These are phyloP conservation scores for Melampsora larici-populina DNA, from an alignment of 1,284 basidiomycete genomes.

Conservation along the genomic window DNA sequence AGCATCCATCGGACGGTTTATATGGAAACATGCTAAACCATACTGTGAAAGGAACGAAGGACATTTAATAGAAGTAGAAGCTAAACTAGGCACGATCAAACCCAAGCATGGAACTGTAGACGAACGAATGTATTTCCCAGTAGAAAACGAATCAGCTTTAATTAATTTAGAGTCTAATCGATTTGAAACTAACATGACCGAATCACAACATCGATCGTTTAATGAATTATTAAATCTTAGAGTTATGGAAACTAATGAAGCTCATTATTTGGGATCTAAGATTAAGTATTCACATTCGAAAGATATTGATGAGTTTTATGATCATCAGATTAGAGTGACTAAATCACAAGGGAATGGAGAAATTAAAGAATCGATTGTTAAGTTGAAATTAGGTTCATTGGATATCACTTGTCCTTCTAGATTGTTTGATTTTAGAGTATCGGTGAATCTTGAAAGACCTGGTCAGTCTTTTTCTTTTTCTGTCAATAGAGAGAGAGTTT, in stretches of 20 bases:
- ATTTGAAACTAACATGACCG: conserved; percentile 88
- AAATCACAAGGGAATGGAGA: conserved; percentile 69
- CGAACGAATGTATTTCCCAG: conserved; percentile 63
- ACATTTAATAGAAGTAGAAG: conserved; percentile 71
- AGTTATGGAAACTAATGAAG: conserved; percentile 59
- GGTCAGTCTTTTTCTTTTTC: conserved; percentile 51
- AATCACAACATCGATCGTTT: conserved; percentile 78
- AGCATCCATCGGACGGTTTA: conserved; percentile 81
- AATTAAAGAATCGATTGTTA: conserved; percentile 63
- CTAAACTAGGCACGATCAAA: conserved; percentile 79
- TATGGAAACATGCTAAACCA: conserved; percentile 55
- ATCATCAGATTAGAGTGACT: conserved; percentile 64
- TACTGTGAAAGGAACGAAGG: conserved; percentile 37
- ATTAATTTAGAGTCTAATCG: conserved; percentile 58
- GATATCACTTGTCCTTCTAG: conserved; percentile 81
- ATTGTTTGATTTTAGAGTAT: conserved; percentile 83
- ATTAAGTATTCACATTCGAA: conserved; percentile 74
- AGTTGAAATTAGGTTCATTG: conserved; percentile 78
- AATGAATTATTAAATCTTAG: conserved; percentile 79
- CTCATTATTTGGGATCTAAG: conserved; percentile 60
- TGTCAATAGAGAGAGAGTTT: not conserved
- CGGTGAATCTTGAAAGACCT: conserved; percentile 73
- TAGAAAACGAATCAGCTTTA: conserved; percentile 73
- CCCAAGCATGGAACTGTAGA: conserved; percentile 63
- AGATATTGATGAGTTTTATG: conserved; percentile 78